Conservation (phyloP, 1,284 basidiomycete genomes). For the Cutaneotrichosporon sp. region DNA sequence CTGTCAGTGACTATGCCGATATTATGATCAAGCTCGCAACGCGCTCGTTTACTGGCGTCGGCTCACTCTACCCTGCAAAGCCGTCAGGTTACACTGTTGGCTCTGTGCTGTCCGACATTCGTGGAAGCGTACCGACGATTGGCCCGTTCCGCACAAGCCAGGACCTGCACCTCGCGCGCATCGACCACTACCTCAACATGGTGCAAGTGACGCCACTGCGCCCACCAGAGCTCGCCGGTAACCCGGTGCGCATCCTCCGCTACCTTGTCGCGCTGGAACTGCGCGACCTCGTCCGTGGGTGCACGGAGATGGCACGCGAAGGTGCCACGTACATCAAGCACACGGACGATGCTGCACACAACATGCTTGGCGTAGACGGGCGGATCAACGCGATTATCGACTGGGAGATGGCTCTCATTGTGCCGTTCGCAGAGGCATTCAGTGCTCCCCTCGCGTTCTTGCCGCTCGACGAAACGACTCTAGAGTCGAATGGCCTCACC, state of each 20-base stretch:
- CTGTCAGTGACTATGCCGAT: conserved; percentile 10
- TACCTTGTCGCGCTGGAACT: conserved; percentile 11
- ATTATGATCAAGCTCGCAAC: conserved; percentile 11
- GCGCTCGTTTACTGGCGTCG: conserved; percentile 5
- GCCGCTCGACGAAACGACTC: conserved; percentile 4
- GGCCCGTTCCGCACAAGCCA: conserved; percentile 11
- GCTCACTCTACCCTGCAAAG: conserved; percentile 7
- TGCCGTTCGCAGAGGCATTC: conserved; percentile 13
- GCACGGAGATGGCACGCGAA: background rate
- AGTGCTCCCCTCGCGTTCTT: conserved; percentile 3
- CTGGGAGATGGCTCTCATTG: conserved; percentile 12
- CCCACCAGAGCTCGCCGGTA: conserved; percentile 9
- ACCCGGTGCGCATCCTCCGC: conserved; percentile 8
- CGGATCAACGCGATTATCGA: conserved; percentile 10
- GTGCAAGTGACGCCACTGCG: conserved; percentile 9
- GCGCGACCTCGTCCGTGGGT: conserved; percentile 7
- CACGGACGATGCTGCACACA: conserved; percentile 10
- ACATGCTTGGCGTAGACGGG: conserved; percentile 13
- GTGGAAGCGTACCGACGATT: conserved; percentile 8
- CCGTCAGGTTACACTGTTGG: background rate
- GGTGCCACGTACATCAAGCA: conserved; percentile 13
- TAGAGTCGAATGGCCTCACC: conserved; percentile 3
- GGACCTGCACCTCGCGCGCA: conserved; percentile 8
- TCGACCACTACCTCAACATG: conserved; percentile 12
- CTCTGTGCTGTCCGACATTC: conserved; percentile 1